Evolutionary conservation across 805 yeast species (phyloP).

Genomic region (Cyberlindnera maritima): DNA sequence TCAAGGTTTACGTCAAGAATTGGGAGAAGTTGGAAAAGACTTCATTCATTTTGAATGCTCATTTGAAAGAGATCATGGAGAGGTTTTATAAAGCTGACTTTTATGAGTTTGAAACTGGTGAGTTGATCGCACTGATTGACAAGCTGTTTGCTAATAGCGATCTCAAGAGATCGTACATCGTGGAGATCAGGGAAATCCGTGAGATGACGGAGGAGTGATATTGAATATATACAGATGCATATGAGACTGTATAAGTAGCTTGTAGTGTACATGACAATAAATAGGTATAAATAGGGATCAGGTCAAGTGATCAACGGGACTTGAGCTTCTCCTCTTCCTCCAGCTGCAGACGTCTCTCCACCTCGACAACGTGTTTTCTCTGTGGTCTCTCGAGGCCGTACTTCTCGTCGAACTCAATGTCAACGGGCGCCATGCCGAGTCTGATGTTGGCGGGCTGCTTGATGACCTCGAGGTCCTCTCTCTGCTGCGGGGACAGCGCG

Average conservation of each 20-base stretch:
- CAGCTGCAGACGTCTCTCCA: constrained; percentile 65
- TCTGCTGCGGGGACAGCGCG: constrained; percentile 53
- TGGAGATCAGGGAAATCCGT: constrained; percentile 46
- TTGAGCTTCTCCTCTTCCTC: constrained; percentile 49
- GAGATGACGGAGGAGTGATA: constrained; percentile 24
- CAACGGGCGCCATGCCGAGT: constrained; percentile 32
- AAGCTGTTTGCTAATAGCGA: constrained; percentile 40
- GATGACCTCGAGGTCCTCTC: constrained; percentile 48
- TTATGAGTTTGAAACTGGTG: constrained; percentile 35
- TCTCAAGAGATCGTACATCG: constrained; percentile 32
- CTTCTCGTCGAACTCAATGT: constrained; percentile 31
- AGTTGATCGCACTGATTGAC: constrained; percentile 35
- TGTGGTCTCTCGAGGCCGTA: constrained; percentile 64
- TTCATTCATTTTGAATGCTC: constrained; percentile 30
- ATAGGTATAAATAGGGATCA: background rate
- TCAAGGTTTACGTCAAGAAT: constrained; percentile 14
- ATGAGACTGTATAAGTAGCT: background rate
- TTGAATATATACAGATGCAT: background rate
- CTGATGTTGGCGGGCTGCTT: constrained; percentile 34
- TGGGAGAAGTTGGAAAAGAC: constrained; percentile 23
- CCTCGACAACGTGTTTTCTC: constrained; percentile 69
- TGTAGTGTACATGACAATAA: background rate
- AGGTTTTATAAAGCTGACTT: constrained; percentile 40
- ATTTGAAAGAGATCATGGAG: constrained; percentile 38
- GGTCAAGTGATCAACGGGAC: background rate